Evolutionary conservation across 805 yeast species (phyloP).

Genomic region (Wickerhamiella sergipiensis): DNA sequence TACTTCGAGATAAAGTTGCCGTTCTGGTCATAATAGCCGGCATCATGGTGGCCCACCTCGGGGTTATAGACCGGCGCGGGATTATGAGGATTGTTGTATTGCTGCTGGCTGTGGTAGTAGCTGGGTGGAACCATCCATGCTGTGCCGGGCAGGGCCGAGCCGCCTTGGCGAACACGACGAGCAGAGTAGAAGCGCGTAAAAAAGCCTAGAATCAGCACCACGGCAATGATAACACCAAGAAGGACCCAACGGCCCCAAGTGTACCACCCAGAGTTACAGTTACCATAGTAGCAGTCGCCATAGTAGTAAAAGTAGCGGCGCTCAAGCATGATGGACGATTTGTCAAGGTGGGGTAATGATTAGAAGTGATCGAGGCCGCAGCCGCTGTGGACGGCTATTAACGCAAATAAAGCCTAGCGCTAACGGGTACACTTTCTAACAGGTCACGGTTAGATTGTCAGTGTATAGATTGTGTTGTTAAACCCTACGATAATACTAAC

Average conservation of each 20-base stretch:
- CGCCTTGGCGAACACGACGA: conserved; percentile 24
- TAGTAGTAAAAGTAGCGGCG: background rate
- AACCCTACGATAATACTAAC: too few relatives aligned
- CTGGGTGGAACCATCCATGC: conserved; percentile 82
- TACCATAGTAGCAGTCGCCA: background rate
- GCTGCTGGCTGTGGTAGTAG: conserved; percentile 42
- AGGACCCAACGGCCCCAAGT: background rate
- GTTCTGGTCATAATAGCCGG: conserved; percentile 58
- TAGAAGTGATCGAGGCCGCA: background rate
- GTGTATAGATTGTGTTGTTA: too few relatives aligned
- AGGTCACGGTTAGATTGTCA: too few relatives aligned
- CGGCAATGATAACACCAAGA: conserved; percentile 20
- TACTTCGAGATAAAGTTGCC: conserved; percentile 30
- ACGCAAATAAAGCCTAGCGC: too few relatives aligned
- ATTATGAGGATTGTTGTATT: conserved; percentile 20
- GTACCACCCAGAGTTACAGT: background rate
- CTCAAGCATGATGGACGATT: background rate
- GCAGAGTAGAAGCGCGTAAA: conserved; percentile 17
- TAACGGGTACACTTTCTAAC: too few relatives aligned
- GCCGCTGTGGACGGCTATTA: too few relatives aligned
- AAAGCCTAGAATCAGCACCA: conserved; percentile 14
- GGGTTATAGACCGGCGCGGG: conserved; percentile 19
- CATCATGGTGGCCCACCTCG: conserved; percentile 32
- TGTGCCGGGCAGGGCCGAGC: conserved; percentile 57
- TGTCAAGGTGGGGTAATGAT: background rate